Base-by-base conservation (phyloP, 805 yeast species). In the Schizosaccharomyces octosporus region DNA sequence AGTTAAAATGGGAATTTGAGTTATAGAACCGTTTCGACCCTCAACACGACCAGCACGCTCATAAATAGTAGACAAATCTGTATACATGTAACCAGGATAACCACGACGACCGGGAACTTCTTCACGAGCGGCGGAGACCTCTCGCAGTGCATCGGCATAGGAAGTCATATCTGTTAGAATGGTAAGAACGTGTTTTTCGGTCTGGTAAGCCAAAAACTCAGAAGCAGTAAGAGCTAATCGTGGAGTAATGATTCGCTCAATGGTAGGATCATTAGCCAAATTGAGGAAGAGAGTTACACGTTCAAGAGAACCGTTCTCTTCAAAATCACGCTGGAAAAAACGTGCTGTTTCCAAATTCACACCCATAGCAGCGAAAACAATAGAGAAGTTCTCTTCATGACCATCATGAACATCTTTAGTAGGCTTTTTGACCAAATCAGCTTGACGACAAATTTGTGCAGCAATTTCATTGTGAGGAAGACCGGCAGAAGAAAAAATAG, bases 61-160 rank as follows among this genome's bases (percentile, higher is more conserved):
- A 74, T 93, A 93, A 70, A 93, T 88, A 61, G 97, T 93, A 61
- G 97, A 87, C 79, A 93, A 87, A 84, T 93, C 99, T 59, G 99
- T 93, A 78, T 93, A 93, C 99, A 93, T 93, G 75, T 93, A 93
- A 85, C 99, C 99, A 66, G 99, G 99, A 75, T 93, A 93, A 79
- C 99, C 99, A 83, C 99, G 88, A 81, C 99, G 88, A 80, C 99
- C 99, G 72, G 98, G 98, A 59, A 93, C 98, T 77, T 94, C 98
- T 76, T 93, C 99, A 80, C 99, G 88, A 59, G 99, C 99, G 64
- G 99, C 98, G 65, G 97, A 88, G 61, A 93, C 98, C 78, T 93
- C 99, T 83, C 99, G 89, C 72, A 93, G 78, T 51, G 99, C 99
- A 74, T 93, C 99, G 51, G 99, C 99, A 73, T 93, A 93, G n/a